Conservation (phyloP, 768 basidiomycete species). For the Postia placenta region DNA sequence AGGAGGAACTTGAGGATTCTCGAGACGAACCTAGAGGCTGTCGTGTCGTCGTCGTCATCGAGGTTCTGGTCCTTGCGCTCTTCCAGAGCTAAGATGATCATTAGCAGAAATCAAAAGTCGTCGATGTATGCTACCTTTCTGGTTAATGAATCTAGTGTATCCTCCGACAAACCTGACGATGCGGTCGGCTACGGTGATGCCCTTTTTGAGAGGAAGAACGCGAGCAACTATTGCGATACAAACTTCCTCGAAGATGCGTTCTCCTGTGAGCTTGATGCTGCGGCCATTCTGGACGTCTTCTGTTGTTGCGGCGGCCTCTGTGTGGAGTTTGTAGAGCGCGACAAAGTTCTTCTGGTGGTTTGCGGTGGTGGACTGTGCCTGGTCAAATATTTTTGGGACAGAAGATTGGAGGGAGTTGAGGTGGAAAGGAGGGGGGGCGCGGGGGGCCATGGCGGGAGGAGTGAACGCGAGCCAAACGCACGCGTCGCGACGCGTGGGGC, state of each 20-base stretch:
- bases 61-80: slow-evolving; percentile 28
- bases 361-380: slow-evolving; percentile 64
- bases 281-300: slow-evolving; percentile 44
- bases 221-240: slow-evolving; percentile 57
- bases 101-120: neutral
- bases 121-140: slow-evolving; percentile 54
- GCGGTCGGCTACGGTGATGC: slow-evolving; percentile 65
- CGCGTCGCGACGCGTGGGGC: slow-evolving; percentile 11
- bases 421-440: slow-evolving; percentile 13
- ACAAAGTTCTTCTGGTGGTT: slow-evolving; percentile 91
- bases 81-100: slow-evolving; percentile 31
- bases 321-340: slow-evolving; percentile 74
- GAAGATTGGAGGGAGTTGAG: slow-evolving; percentile 24
- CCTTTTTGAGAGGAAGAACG: slow-evolving; percentile 74
- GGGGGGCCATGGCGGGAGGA: slow-evolving; percentile 22
- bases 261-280: slow-evolving; percentile 59
- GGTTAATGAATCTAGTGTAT: slow-evolving; percentile 70
- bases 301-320: slow-evolving; percentile 49
- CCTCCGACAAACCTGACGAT: slow-evolving; percentile 77
- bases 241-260: slow-evolving; percentile 64
- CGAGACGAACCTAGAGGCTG: slow-evolving; percentile 43
- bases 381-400: slow-evolving; percentile 69
- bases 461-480: slow-evolving; percentile 1
- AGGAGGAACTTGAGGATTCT: slow-evolving; percentile 52
- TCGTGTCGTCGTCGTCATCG: slow-evolving; percentile 45